Evolutionary conservation across 805 yeast genomes (phyloP), one percentile per base, ranked within the genome.

Genomic region (Starmerella riodocensis): DNA sequence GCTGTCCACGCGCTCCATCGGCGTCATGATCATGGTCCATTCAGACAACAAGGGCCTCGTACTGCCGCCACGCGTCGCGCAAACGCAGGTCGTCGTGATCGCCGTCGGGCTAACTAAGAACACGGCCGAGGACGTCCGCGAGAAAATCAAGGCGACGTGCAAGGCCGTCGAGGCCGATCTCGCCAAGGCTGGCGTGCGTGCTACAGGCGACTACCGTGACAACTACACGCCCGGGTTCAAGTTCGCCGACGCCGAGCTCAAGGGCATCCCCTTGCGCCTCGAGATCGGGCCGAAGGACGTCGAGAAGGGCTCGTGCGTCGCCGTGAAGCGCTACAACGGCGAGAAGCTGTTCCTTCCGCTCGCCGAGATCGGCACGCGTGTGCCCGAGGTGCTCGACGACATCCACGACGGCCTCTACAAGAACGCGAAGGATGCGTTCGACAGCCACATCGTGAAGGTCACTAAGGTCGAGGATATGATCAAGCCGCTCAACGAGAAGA

Each of bases 21-120:
- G 99, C 71, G 99, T 93, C 52, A 91, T 91, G 97, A 85, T 84
- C 44, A 91, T 91, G 99, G 74, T 85, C 43, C 99, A 91, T 62
- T 85, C 96, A 27, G 99, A 91, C 64, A 86, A 93, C 72, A 88
- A 85, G 69, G 99, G 99, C 62, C 70, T 91, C 53, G 97, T 91
- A 34, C 71, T 93, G 53, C 99, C 99, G 47, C 99, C 99, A 55
- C 73, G 94, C 57, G 96, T 88, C 22, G 82, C 99, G 14, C 91
- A 81, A 65, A 69, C 65, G 58, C 99, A 91, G 70, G 85, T 76
- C 47, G 93, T 85, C 38, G 78, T 91, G 40, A 76, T 91, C 47
- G 97, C 99, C 48, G 93, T 85, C 48, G 99, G 99, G 51, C 67
- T 91, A 55, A 88, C 95, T 33, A 74, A 78, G 51, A 84, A 84